These are phyloP conservation scores for Claviceps capensis DNA, from an alignment of 2,329 filamentous ascomycete species.

Conservation along the genomic window DNA sequence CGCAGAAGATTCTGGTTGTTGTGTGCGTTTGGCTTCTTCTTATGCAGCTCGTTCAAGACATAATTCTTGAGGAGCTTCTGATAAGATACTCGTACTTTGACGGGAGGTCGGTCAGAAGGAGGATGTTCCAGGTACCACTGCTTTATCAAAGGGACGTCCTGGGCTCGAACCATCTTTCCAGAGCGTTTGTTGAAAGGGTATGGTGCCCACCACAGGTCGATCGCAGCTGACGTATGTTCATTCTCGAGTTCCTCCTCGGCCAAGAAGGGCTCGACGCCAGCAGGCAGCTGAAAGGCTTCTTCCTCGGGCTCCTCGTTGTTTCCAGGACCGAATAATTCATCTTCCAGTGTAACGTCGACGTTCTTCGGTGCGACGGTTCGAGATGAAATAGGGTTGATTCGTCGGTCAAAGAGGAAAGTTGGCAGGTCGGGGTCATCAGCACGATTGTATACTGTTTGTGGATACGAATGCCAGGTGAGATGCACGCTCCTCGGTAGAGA, in stretches of 20 bases:
- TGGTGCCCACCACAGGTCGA: conserved; percentile 95
- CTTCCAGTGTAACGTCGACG: conserved; percentile 80
- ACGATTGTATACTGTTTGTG: conserved; percentile 81
- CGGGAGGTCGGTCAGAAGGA: conserved; percentile 69
- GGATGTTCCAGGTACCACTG: conserved; percentile 98
- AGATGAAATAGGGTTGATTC: conserved; percentile 94
- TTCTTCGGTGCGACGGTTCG: conserved; percentile 90
- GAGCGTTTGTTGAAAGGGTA: conserved; percentile 91
- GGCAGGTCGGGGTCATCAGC: conserved; percentile 81
- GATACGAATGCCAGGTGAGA: conserved; percentile 84
- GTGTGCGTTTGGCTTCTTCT: conserved; percentile 86
- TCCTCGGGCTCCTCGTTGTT: conserved; percentile 64
- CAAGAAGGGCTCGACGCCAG: conserved; percentile 73
- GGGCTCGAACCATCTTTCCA: conserved; percentile 88
- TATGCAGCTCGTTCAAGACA: conserved; percentile 92
- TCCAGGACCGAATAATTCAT: conserved; percentile 76
- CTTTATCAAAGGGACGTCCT: conserved; percentile 93
- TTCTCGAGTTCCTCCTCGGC: conserved; percentile 81
- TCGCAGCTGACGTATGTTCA: conserved; percentile 77
- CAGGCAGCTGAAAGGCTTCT: conserved; percentile 72
- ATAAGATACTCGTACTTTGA: conserved; percentile 96
- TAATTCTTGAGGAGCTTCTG: conserved; percentile 95
- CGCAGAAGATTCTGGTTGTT: conserved; percentile 86
- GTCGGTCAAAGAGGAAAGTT: conserved; percentile 95
- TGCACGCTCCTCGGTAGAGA: conserved; percentile 89